Base-by-base conservation (phyloP, 306 rosid genomes). In the Vachellia collinsii region DNA sequence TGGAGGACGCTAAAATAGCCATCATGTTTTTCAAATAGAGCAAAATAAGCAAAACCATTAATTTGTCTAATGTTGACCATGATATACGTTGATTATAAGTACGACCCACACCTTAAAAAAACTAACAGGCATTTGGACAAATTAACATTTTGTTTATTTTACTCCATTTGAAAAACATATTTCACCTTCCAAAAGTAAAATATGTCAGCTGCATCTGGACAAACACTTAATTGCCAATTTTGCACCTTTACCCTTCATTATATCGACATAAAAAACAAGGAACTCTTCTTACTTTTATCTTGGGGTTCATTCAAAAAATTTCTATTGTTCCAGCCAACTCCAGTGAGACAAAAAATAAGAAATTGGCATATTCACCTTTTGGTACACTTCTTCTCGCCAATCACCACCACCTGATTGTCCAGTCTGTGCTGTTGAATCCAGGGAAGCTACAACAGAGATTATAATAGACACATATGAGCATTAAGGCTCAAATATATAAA, bases 341-440 rank as follows among this genome's bases (percentile, higher is more conserved):
- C 22, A 41, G 59, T 43, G 14, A 47, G 70, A 23, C 51, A 72
- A 34, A 72, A 25, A 29, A 66, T 59, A 64, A 69, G 63, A 73
- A 81, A 82, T 67, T 47, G 76, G 47, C 70, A 76, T 41, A 76
- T 83, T 79, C 6, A 96, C 99, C 91, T 90, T 93, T 79, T 93
- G 98, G 80, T 85, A 90, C 67, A 89, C 86, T 81, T 90, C 98
- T 85, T 93, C 97, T 87, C 87, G 94, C 98, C 97, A 92, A 81
- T 91, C 97, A 83, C 86, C 89, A 47, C 89, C 96, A 85, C 79
- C 89, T 72, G 91, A 84, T 72, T 87, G 98, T 79, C 97, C 93
- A 66, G 92, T 88, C 85, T 92, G 98, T 62, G 98, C 94, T 5
- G 99, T 90, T 81, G 99, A 93, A 85, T 93, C 99, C 85, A 92